Base-by-base conservation (phyloP, 2,329 filamentous ascomycete species). In the Diaporthe ampelina region DNA sequence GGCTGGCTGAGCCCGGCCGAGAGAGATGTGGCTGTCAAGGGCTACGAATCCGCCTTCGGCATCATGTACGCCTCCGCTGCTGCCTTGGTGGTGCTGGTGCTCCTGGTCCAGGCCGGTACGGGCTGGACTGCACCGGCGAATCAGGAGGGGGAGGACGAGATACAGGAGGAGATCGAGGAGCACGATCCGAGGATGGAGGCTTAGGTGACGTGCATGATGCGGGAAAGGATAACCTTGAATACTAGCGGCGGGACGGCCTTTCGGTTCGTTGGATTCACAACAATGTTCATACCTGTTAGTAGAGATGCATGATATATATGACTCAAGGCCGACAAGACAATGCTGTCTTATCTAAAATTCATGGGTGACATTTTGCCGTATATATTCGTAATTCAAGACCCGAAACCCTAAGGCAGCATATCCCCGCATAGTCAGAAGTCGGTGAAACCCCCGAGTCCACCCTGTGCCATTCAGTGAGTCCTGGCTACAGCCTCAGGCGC, bases 141-240 rank as follows among this genome's bases (percentile, higher is more conserved):
- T 9, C 78, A 92, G 79, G 79, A 89, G 88, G 83, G 89, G 87
- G 83, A 93, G 71, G 83, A 83, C 65, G 80, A 81, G 48, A 78
- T 78, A n/a, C 80, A 81, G 61, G 82, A 83, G 68, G 83, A 82
- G 40, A 78, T 83, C 76, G 77, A 74, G n/a, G 78, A 79, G 73
- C 76, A 78, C 48, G 81, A 79, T 58, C 78, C 76, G 43, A 79
- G 67, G 13, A 82, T 80, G 81, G 82, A 83, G 76, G 81, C 79
- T n/a, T 76, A 69, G 70, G 26, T 32, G 45, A 29, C 26, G 45
- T 19, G 32, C 32, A 52, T 63, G n/a, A 37, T 21, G 15, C 45
- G 43, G 43, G 43, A 35, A 63, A 21, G 29, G 4, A 35, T 4
- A 5, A 8, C 21, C n/a, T 21, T 43, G 8, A 13, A 5, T 43